Conservation (phyloP, 108 stramenopile species). For the Ochromonas danica region DNA sequence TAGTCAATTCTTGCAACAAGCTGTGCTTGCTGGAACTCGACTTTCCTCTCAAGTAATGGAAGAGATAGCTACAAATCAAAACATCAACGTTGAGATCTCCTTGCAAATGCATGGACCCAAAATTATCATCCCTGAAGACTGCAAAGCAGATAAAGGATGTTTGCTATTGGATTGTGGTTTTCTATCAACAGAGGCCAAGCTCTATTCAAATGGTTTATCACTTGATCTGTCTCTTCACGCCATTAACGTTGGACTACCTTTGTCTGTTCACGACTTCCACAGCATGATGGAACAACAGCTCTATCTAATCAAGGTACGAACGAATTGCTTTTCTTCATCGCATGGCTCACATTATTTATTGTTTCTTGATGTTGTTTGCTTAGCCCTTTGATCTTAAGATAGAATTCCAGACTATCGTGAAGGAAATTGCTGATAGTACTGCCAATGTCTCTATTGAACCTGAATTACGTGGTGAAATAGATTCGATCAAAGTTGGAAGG, state of each 20-base stretch:
- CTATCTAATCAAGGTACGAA: slow-evolving; percentile 17
- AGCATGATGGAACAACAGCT: neutral
- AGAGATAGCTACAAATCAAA: too few species aligned
- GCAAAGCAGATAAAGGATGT: slow-evolving; percentile 5
- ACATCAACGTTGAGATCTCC: neutral
- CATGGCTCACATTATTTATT: neutral
- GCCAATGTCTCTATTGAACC: neutral
- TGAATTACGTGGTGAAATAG: neutral
- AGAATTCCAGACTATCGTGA: neutral
- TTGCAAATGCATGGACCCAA: slow-evolving; percentile 6
- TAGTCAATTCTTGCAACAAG: too few species aligned
- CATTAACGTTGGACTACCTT: neutral
- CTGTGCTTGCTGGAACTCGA: too few species aligned
- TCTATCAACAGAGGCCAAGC: neutral
- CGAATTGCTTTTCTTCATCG: neutral
- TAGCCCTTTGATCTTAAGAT: slow-evolving; percentile 10
- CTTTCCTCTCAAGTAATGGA: too few species aligned
- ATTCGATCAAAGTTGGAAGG: neutral
- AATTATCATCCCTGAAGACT: slow-evolving; percentile 36
- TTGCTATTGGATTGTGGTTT: slow-evolving; percentile 22
- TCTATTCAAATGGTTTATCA: neutral
- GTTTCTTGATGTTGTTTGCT: neutral
- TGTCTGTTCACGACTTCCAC: neutral
- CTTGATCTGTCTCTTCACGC: neutral
- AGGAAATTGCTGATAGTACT: neutral